Evolutionary conservation across 1,284 basidiomycete species (phyloP).

Genomic region (Exobasidium rhododendri): DNA sequence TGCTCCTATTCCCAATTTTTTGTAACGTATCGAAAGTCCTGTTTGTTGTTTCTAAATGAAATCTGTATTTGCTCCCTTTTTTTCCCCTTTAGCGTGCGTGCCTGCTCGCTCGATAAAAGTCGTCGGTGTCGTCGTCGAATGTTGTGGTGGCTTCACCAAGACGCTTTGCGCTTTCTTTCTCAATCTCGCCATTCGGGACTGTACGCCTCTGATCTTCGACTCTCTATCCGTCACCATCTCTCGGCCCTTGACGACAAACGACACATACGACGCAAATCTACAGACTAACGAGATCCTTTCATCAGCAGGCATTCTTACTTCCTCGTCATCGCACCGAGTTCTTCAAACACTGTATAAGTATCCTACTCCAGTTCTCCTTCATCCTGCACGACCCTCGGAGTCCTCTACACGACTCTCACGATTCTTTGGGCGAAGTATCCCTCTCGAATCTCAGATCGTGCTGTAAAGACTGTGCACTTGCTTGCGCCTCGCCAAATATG

Average conservation of each 20-base stretch:
- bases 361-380: neutral
- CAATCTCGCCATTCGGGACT: too few species aligned
- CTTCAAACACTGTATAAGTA: neutral
- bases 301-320: neutral
- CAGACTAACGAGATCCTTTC: neutral
- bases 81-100: too few species aligned
- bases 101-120: too few species aligned
- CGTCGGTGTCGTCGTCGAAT: too few species aligned
- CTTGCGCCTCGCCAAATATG: neutral
- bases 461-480: too few species aligned
- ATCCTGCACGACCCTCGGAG: neutral
- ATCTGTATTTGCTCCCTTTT: too few species aligned
- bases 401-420: neutral
- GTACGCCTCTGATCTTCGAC: neutral
- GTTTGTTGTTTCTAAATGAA: too few species aligned
- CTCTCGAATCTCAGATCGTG: too few species aligned
- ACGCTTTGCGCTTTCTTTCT: too few species aligned
- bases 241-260: slow-evolving; percentile 14
- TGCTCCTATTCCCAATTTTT: too few species aligned
- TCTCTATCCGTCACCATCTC: slow-evolving; percentile 8
- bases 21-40: too few species aligned
- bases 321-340: neutral
- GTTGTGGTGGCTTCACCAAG: too few species aligned
- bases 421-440: neutral
- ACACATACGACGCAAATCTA: slow-evolving; percentile 2